Base-by-base conservation (phyloP, 108 stramenopile genomes). In the Cylindrotheca closterium region DNA sequence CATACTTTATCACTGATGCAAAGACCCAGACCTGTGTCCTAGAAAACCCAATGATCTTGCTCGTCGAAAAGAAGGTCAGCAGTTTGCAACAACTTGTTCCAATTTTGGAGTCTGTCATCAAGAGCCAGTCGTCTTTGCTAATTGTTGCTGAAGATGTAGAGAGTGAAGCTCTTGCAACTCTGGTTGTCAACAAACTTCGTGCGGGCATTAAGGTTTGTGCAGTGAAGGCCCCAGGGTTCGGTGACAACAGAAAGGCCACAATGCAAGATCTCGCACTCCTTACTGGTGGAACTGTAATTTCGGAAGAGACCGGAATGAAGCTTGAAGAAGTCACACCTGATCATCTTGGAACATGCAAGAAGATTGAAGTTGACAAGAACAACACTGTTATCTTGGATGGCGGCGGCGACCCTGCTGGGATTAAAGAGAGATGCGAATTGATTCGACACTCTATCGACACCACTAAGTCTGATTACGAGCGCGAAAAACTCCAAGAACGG, bases 191-290 rank as follows among this genome's bases (percentile, higher is more conserved):
- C 92, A 98, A 99, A 82, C 93, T 99, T 30, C 91, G 99, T 32
- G 98, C 97, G 0, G 97, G 97, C 30, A 95, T 98, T 75, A 99
- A 99, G 91, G 97, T 99, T 29, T 97, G 96, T 73, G 99, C 99
- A 28, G 99, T 99, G 47, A 99, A 99, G 91, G 97, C 99, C 24
- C 99, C 99, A 8, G 99, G 99, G 51, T 99, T 99, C 67, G 99
- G 99, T 49, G 99, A 99, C 86, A 99, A 99, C 88, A 94, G 99
- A 53, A 99, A 99, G 92, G 97, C 98, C 21, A 99, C 97, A 66
- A 89, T 99, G 91, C 98, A 99, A 83, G 99, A 99, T 80, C 74
- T 99, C 54, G 99, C 99, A 60, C 88, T 97, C 63, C 74, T 99
- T 30, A 99, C 99, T 24, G 99, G 99, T 25, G 99, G 92, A 42